Conservation (phyloP, 768 basidiomycete genomes). For the Serendipita sp. region DNA sequence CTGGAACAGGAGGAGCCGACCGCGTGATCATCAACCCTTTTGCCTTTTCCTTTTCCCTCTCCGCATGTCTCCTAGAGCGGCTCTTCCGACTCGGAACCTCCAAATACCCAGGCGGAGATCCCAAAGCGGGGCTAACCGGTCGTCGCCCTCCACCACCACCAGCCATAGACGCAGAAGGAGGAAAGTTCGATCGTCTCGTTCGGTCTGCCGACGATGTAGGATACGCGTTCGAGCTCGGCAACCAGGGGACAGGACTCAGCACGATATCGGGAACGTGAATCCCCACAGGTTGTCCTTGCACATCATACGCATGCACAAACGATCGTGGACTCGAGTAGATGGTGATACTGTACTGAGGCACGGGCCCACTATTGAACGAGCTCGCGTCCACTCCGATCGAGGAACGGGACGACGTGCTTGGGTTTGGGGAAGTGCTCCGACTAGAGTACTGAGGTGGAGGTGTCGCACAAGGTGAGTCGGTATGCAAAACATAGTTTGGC, state of each 20-base stretch:
- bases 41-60: background rate
- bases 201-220: no score
- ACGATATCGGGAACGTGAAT: conserved; percentile 3
- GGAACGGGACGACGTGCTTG: background rate
- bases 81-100: background rate
- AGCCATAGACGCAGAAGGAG: no score
- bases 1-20: background rate
- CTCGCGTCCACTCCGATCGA: background rate
- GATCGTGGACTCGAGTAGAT: background rate
- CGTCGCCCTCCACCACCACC: background rate
- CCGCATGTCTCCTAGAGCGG: background rate
- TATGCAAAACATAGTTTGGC: background rate
- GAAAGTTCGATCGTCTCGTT: no score
- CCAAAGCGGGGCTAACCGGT: background rate
- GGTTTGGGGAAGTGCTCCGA: background rate
- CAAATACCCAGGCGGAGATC: background rate
- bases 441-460: conserved; percentile 1
- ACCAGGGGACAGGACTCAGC: background rate
- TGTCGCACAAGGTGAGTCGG: conserved; percentile 1
- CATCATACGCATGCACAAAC: background rate
- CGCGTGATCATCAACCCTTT: no score
- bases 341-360: conserved; percentile 3
- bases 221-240: background rate
- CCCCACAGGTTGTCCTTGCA: background rate
- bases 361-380: background rate